Evolutionary conservation across 192 early-diverging fungal species (phyloP).

Genomic region (Backusella macrospora): DNA sequence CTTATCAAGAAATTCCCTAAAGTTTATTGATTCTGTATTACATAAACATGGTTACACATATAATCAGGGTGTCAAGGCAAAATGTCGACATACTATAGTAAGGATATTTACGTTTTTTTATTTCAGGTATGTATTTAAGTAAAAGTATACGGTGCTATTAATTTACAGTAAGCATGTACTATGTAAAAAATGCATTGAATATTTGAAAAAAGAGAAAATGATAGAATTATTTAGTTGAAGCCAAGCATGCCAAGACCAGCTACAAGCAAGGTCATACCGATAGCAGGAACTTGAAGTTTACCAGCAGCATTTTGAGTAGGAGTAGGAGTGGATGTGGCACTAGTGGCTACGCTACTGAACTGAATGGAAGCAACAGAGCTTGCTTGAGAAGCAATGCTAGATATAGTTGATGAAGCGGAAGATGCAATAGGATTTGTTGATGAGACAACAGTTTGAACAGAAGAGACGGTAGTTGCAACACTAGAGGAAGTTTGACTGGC

Average conservation of each 20-base stretch:
- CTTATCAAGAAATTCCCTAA: no score
- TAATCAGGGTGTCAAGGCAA: no score
- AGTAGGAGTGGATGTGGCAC: constrained; percentile 7
- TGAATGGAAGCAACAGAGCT: background rate
- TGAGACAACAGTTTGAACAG: background rate
- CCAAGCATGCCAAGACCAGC: constrained; percentile 6
- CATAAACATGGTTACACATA: no score
- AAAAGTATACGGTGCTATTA: constrained; percentile 4
- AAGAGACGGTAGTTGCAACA: background rate
- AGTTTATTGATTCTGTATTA: no score
- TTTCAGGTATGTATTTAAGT: background rate
- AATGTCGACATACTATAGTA: no score
- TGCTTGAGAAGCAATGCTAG: background rate
- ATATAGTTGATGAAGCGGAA: background rate
- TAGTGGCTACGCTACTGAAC: constrained; percentile 15
- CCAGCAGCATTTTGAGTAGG: background rate
- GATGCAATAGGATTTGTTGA: background rate
- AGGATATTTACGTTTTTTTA: no score
- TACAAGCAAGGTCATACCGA: background rate
- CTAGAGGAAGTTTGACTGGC: background rate
- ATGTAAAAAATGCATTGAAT: background rate
- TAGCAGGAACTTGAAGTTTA: background rate
- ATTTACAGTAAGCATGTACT: constrained; percentile 12
- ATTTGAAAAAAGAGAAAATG: background rate
- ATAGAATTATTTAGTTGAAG: background rate